Percentiles rank a stretch among this genome's conserved stretches.
These are phyloP conservation scores for Tetracladium setigerum DNA, from an alignment of 495 filamentous ascomycete genomes.

Conservation along the genomic window DNA sequence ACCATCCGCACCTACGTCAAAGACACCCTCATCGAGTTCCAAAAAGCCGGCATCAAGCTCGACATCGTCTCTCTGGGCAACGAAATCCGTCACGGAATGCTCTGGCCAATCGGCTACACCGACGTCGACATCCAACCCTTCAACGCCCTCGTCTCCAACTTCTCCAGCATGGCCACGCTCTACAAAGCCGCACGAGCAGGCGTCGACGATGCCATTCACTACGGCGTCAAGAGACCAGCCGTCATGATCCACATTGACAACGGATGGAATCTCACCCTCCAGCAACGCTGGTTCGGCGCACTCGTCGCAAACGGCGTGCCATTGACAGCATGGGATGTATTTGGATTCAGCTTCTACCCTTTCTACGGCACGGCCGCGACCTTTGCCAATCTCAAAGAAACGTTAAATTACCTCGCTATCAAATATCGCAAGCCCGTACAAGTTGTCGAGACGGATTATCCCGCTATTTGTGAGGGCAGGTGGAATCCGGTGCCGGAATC, in stretches of 20 bases:
- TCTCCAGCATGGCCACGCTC: conserved; percentile 29
- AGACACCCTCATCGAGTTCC: conserved; percentile 25
- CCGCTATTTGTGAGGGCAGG: conserved; percentile 29
- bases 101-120: conserved; percentile 34
- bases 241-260: conserved; percentile 42
- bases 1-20: conserved; percentile 29
- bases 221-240: conserved; percentile 27
- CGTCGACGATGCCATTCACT: conserved; percentile 28
- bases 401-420: conserved; percentile 27
- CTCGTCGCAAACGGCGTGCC: conserved; percentile 28
- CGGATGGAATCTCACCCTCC: conserved; percentile 35
- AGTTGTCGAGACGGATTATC: conserved; percentile 41
- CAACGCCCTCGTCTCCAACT: conserved; percentile 22
- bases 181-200: conserved; percentile 29
- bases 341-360: conserved; percentile 38
- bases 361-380: conserved; percentile 38
- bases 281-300: conserved; percentile 35
- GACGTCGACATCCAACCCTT: conserved; percentile 25
- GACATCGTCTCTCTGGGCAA: conserved; percentile 34
- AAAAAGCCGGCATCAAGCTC: conserved; percentile 24
- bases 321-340: conserved; percentile 32
- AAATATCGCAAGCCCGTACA: conserved; percentile 36
- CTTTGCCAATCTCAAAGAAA: conserved; percentile 25
- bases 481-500: conserved; percentile 25
- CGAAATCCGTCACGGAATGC: conserved; percentile 38